phyloP scores from a whole-genome alignment of 257 asterid genomes.

The Solanum neorickii region DNA sequence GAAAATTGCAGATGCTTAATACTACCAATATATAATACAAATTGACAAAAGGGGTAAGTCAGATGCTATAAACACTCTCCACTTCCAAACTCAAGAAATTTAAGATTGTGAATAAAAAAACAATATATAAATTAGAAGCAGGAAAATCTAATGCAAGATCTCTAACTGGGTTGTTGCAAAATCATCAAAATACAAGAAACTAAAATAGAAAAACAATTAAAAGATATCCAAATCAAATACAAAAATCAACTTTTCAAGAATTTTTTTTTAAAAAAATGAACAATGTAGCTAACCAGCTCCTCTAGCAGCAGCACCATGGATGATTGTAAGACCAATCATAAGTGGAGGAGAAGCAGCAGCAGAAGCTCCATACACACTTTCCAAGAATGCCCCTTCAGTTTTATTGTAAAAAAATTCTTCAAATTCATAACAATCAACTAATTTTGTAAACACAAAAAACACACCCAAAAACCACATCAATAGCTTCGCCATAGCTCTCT shows the following conservation, averaged over 20 bases:
- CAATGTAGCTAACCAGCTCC: conserved; percentile 51
- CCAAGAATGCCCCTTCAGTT: conserved; percentile 33
- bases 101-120: not conserved
- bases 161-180: not conserved
- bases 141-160: not conserved
- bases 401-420: conserved; percentile 30
- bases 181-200: not conserved
- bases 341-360: conserved; percentile 42
- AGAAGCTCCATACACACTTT: conserved; percentile 40
- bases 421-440: conserved; percentile 43
- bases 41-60: not conserved
- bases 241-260: not conserved
- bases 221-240: not conserved
- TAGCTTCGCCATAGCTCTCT: conserved; percentile 21
- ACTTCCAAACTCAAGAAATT: not conserved
- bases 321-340: conserved; percentile 71
- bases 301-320: conserved; percentile 74
- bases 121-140: not conserved
- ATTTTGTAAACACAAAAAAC: conserved; percentile 14
- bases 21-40: not conserved
- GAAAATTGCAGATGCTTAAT: not conserved
- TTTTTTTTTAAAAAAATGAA: too few species aligned
- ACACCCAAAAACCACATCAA: conserved; percentile 27
- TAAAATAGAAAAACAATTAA: not conserved
- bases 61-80: not conserved